phyloP scores from a whole-genome alignment of 2,329 filamentous ascomycete genomes.

The Penicillium sp. region DNA sequence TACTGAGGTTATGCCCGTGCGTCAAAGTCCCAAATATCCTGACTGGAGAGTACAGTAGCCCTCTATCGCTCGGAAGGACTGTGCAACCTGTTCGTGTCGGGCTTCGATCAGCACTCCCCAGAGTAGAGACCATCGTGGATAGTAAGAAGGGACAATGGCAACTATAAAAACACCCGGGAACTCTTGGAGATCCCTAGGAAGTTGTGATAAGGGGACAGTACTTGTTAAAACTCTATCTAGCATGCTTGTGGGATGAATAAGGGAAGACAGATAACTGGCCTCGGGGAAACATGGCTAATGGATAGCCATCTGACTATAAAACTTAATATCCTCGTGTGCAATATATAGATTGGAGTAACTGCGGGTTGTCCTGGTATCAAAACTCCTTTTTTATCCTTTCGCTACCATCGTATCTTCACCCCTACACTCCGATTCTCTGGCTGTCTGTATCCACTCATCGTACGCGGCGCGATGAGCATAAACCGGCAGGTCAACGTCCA shows the following conservation, averaged over 20 bases:
- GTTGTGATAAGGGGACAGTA: too few relatives aligned
- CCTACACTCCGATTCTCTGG: too few relatives aligned
- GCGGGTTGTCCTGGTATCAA: conserved; percentile 29
- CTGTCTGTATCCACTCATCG: too few relatives aligned
- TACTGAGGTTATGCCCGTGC: not conserved
- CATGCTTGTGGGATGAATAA: too few relatives aligned
- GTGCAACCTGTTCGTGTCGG: conserved; percentile 11
- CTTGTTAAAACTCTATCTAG: too few relatives aligned
- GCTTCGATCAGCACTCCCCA: not conserved
- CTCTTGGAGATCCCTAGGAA: too few relatives aligned
- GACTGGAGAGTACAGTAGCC: conserved; percentile 12
- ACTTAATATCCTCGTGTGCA: not conserved
- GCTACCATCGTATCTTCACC: too few relatives aligned
- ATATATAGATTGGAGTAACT: conserved; percentile 13
- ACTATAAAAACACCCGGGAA: too few relatives aligned
- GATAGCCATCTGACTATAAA: not conserved
- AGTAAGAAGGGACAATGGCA: too few relatives aligned
- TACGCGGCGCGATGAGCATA: too few relatives aligned
- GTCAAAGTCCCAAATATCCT: conserved; percentile 12
- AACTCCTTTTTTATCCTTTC: conserved; percentile 18
- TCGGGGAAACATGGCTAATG: not conserved
- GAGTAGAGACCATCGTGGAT: too few relatives aligned
- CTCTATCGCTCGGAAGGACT: not conserved
- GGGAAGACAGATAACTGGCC: not conserved
- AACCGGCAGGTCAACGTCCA: too few relatives aligned